phyloP scores from a whole-genome alignment of 768 basidiomycete genomes.

The Pleurotus pulmonarius region DNA sequence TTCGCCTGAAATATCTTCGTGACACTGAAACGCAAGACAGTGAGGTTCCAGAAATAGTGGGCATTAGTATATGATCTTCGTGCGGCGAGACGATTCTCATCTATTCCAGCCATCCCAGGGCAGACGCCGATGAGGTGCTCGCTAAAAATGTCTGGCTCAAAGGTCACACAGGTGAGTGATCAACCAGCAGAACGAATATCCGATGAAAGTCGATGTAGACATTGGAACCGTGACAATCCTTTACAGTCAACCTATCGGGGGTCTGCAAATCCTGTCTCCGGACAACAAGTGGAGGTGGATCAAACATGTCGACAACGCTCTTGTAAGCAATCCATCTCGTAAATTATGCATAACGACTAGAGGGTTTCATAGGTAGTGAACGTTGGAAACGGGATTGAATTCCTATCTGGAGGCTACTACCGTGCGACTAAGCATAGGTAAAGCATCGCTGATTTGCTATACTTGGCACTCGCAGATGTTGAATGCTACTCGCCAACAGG shows the following conservation, averaged over 20 bases:
- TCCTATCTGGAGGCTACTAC: slow-evolving; percentile 45
- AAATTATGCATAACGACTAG: too few relatives aligned
- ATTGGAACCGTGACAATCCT: slow-evolving; percentile 41
- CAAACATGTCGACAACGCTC: slow-evolving; percentile 40
- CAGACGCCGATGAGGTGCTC: slow-evolving; percentile 36
- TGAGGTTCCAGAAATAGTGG: slow-evolving; percentile 48
- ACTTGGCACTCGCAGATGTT: too few relatives aligned
- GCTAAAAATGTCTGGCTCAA: slow-evolving; percentile 48
- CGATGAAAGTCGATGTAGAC: slow-evolving; percentile 20
- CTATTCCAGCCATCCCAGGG: slow-evolving; percentile 34
- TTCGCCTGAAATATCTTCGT: too few relatives aligned
- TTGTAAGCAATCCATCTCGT: slow-evolving; percentile 21
- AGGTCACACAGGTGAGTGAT: slow-evolving; percentile 38
- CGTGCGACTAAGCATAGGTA: slow-evolving; percentile 42
- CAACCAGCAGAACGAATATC: neutral
- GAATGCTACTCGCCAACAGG: slow-evolving; percentile 12
- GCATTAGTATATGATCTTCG: slow-evolving; percentile 9
- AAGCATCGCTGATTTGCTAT: too few relatives aligned
- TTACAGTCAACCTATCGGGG: slow-evolving; percentile 46
- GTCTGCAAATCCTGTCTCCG: slow-evolving; percentile 38
- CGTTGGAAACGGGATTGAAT: slow-evolving; percentile 42
- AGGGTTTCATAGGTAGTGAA: neutral
- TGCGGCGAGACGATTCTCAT: neutral
- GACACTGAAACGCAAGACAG: slow-evolving; percentile 15
- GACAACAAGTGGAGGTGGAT: slow-evolving; percentile 43